Evolutionary conservation across 2,329 filamentous ascomycete species (phyloP), one percentile per base, ranked within the genome.

Genomic region (Colletotrichum abscissum): DNA sequence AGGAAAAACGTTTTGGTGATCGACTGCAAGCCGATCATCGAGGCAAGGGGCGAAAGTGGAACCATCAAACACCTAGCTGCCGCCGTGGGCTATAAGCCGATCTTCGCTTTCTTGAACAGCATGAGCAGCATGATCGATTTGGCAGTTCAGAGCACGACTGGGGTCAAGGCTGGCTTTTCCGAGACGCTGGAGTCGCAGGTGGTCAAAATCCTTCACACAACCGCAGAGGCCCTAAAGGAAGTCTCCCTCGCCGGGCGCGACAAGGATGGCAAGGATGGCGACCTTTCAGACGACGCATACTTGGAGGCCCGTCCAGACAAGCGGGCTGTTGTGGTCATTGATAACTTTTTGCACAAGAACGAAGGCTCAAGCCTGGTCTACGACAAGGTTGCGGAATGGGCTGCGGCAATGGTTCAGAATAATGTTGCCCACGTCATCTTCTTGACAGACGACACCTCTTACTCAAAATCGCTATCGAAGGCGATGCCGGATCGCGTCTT

Each of bases 61-160:
- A 98, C 94, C 0, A 98, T 99, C 78, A 91, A 91, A 73, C 92
- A 93, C 54, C 92, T 97, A 6, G 97, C 96, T 1, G 85, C 87
- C 1, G 91, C 95, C 75, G 95, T 98, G 62, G 96, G 97, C 9
- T 98, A 98, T 80, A 89, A 94, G 9, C 97, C 97, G 0, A 91
- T 99, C 0, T 99, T 99, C 81, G 97, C 94, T 0, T 98, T 95
- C 94, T 93, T 97, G 84, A 98, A 98, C 82, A 98, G 92, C 79
- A 91, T 98, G 76, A 97, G 94, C 83, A 97, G 95, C 80, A 90
- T 98, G 84, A 88, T 98, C 75, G 97, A 98, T 78, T 89, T 98
- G 49, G 97, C 96, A 26, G 94, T 97, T 1, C 96, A 98, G 81
- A 94, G 95, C 77, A 97, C 97, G 14, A 97, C 96, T 24, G 96